Percentiles rank a stretch among this genome's conserved stretches.
phyloP scores from a whole-genome alignment of 208 protist genomes.

The Tritrichomonas musculus region DNA sequence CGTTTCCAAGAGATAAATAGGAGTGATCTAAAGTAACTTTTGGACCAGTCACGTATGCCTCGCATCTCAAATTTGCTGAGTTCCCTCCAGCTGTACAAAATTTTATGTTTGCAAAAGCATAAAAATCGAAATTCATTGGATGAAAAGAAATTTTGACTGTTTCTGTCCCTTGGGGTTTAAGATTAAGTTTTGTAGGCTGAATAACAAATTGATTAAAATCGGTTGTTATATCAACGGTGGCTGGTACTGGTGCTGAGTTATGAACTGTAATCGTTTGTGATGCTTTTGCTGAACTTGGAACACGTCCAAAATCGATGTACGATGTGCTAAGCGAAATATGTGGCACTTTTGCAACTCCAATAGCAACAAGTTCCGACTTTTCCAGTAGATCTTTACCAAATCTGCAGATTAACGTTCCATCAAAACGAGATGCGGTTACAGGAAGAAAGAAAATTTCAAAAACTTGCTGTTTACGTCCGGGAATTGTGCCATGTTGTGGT shows the following conservation, averaged over 20 bases:
- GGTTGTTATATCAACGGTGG: neutral
- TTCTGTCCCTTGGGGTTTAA: neutral
- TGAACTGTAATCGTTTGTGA: neutral
- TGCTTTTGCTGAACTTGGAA: neutral
- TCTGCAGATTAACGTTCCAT: neutral
- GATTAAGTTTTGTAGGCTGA: neutral
- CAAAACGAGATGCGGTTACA: neutral
- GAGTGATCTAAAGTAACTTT: neutral
- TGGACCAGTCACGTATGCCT: neutral
- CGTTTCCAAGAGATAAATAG: neutral
- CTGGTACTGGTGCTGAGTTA: conserved; percentile 2
- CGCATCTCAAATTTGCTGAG: neutral
- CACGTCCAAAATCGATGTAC: neutral
- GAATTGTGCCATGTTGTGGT: conserved; percentile 1
- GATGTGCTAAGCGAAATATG: neutral
- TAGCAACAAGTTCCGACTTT: neutral
- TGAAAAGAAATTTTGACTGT: conserved; percentile 6
- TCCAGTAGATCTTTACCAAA: neutral
- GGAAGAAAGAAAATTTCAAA: neutral
- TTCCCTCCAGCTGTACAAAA: conserved; percentile 4
- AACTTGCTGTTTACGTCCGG: neutral
- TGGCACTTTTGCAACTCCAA: neutral
- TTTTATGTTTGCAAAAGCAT: neutral
- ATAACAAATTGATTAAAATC: neutral
- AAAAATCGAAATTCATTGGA: conserved; percentile 22